A percentile compares a stretch with the other conserved stretches of the same genome.
Conservation (phyloP, 371 early-diverging fungal genomes). For the Lichtheimia ornata region DNA sequence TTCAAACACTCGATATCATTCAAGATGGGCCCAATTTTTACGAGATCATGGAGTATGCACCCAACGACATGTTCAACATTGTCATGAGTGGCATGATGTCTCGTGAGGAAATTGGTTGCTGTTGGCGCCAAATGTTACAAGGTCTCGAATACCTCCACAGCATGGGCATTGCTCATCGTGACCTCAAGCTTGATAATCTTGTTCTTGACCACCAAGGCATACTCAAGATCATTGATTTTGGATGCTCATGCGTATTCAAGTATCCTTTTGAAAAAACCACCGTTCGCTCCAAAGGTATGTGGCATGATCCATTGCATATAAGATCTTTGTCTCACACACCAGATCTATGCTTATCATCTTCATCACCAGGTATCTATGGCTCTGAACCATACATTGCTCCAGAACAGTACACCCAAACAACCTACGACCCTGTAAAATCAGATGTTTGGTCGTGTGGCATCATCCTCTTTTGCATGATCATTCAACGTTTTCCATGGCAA, state of each 20-base stretch:
- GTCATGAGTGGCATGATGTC: slow-evolving; percentile 72
- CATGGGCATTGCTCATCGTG: slow-evolving; percentile 85
- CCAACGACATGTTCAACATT: slow-evolving; percentile 76
- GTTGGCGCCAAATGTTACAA: slow-evolving; percentile 73
- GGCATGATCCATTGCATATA: not conserved
- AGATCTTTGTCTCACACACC: not conserved
- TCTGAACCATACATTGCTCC: slow-evolving; percentile 94
- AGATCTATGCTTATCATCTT: not conserved
- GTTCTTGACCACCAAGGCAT: slow-evolving; percentile 67
- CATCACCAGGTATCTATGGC: slow-evolving; percentile 69
- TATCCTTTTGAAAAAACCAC: slow-evolving; percentile 64
- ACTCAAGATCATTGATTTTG: slow-evolving; percentile 94
- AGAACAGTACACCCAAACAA: slow-evolving; percentile 70
- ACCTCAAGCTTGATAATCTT: slow-evolving; percentile 88
- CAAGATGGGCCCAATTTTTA: slow-evolving; percentile 63
- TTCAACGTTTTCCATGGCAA: slow-evolving; percentile 77
- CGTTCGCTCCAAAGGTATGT: slow-evolving; percentile 57
- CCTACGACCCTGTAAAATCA: slow-evolving; percentile 68
- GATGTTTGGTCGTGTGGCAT: slow-evolving; percentile 84
- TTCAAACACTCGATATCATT: slow-evolving; percentile 84
- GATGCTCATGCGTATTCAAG: slow-evolving; percentile 79
- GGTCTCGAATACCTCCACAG: slow-evolving; percentile 75
- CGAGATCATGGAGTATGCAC: slow-evolving; percentile 84
- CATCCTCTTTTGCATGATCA: slow-evolving; percentile 75
- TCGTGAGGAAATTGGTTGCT: slow-evolving; percentile 67